A percentile compares a stretch with the other conserved stretches of the same genome.
These are phyloP conservation scores for Gardenia jasminoides DNA, from an alignment of 257 asterid species.

Conservation along the genomic window DNA sequence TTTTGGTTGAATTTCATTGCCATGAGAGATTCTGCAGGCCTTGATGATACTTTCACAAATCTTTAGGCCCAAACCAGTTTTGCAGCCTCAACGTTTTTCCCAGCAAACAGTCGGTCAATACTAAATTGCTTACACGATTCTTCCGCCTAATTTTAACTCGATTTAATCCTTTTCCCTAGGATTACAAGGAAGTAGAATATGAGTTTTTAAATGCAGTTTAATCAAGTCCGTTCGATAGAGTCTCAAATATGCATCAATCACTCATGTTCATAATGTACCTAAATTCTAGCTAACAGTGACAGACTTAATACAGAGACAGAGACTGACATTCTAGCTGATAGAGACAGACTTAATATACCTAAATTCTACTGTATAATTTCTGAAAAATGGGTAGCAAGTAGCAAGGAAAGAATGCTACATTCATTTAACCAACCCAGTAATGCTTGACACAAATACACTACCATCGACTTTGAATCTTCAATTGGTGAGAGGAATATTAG, in stretches of 20 bases:
- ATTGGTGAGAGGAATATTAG: no score
- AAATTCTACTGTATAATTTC: not conserved
- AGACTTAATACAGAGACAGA: no score
- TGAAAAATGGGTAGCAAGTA: not conserved
- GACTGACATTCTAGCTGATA: no score
- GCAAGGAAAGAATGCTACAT: no score
- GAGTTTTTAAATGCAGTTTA: no score
- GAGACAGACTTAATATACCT: not conserved
- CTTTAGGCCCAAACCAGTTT: not conserved
- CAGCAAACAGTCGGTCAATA: not conserved
- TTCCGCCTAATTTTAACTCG: no score
- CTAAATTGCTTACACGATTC: not conserved
- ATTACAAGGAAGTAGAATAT: no score
- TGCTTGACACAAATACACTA: no score
- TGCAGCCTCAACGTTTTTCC: not conserved
- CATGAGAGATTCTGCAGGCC: not conserved
- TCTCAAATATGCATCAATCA: not conserved
- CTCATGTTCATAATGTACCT: not conserved
- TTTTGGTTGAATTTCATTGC: slow-evolving; percentile 5
- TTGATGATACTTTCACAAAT: not conserved
- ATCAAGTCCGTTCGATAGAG: not conserved
- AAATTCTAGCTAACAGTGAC: not conserved
- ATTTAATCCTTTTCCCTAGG: no score
- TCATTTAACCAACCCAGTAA: no score
- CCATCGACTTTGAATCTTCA: no score